Evolutionary conservation across 495 filamentous ascomycete genomes (phyloP), one percentile per base, ranked within the genome.

Genomic region (Rostrohypoxylon terebratum): DNA sequence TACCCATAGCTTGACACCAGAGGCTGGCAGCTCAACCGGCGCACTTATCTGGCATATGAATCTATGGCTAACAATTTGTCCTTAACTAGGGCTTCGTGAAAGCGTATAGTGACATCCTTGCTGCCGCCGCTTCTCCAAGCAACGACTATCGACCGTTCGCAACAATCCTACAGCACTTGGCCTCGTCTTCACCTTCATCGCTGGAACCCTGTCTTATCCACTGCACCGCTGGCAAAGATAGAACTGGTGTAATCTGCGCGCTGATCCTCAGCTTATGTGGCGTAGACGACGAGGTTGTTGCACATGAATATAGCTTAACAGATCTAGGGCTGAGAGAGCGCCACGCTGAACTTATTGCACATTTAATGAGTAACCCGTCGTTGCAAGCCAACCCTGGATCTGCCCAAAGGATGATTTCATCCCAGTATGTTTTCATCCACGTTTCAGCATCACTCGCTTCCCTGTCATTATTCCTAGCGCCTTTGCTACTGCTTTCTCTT

Each of bases 141-240:
- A 79, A 83, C 66, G 53, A 68, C 21, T 78, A 74, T 68, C 58
- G 66, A 16, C 82, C 83, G 1, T 84, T 81, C 73, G 74, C 63
- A 45, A 82, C 80, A n/a, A 81, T 86, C 40, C 61, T 83, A 40
- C 75, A 78, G 14, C 79, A 86, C 33, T 71, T 87, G 0, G 77
- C 82, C 33, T 57, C 68, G 10, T 42, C 58, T 6, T 69, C 70
- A 13, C 68, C 80, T 6, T 54, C 77, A n/a, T 61, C 74, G 63
- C 69, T 63, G 38, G 31, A 77, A 66, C 69, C 79, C 47, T 70
- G 63, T 66, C 79, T 71, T 36, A 71, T 64, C 51, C 75, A 64
- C 79, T 93, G 90, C 75, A 87, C 86, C 13, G 87, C 85, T 14
- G 88, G 88, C 0, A 90, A 90, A 73, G 88, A 90, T 77, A 81